Conservation (phyloP, 345 rosid species). For the Microcos paniculata region DNA sequence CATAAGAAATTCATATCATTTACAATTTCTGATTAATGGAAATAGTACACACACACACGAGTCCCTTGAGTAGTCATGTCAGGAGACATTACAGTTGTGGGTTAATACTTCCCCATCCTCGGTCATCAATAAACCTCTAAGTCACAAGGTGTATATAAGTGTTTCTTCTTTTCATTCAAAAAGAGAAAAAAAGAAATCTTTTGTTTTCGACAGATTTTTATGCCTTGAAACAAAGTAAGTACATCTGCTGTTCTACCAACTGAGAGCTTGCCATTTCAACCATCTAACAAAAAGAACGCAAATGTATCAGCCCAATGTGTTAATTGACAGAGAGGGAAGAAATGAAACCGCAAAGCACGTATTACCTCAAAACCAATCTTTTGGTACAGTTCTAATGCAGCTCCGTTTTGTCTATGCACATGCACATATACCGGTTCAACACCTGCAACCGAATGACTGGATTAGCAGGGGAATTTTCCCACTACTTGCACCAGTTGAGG, state of each 20-base stretch:
- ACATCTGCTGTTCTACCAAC: constrained; percentile 47
- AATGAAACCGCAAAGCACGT: constrained; percentile 8
- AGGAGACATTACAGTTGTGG: neutral
- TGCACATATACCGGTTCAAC: constrained; percentile 65
- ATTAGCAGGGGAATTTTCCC: constrained; percentile 10
- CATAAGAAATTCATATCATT: neutral
- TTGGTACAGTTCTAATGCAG: constrained; percentile 62
- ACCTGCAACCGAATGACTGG: constrained; percentile 39
- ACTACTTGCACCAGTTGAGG: neutral
- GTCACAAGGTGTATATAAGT: neutral
- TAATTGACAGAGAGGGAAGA: neutral
- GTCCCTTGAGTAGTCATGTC: neutral
- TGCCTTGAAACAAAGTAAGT: constrained; percentile 52
- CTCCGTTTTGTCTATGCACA: constrained; percentile 61
- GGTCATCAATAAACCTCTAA: neutral
- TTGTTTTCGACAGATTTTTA: constrained; percentile 18
- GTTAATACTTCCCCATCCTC: neutral
- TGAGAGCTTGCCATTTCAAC: constrained; percentile 54
- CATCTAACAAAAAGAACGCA: constrained; percentile 40
- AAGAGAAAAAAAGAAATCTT: constrained; percentile 10
- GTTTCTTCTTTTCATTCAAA: constrained; percentile 9
- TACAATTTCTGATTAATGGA: neutral
- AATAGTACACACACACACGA: neutral
- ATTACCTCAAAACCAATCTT: constrained; percentile 79
- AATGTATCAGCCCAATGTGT: constrained; percentile 12